Base-by-base conservation (phyloP, 768 basidiomycete genomes). In the Tricholoma bakamatsutake region DNA sequence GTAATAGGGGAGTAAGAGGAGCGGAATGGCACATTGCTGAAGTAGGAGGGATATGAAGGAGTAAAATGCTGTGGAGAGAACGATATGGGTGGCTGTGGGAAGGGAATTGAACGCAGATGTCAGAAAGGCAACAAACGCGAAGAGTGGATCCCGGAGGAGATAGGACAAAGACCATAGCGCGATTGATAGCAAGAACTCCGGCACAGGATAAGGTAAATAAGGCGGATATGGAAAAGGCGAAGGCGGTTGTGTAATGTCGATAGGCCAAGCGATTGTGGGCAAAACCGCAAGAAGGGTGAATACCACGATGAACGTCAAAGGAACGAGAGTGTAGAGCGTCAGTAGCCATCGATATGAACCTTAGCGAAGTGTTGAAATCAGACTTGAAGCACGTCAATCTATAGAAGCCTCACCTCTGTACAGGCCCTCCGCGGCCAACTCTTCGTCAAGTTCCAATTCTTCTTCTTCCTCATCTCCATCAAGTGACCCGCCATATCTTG, bases 321-420 rank as follows among this genome's bases (percentile, higher is more conserved):
- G 85, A n/a, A 81, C 81, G 33, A 85, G 68, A 0, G 78, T 74
- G 64, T 89, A 86, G 46, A 84, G 59, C n/a, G 73, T 66, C 35
- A 87, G 51, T 10, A 85, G 66, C 33, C 73, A 75, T 37, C 63
- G 67, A 72, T 88, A 88, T 4, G 86, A 87, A 18, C 87, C 88
- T 90, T 40, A 55, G 48, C 49, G 17, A 30, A 31, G 31, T 24
- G 28, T 40, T 24, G 5, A 50, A 21, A 30, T 21, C 21, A 52
- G 34, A 42, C 39, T 40, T 37, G 13, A 47, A 47, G 43, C 33
- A 28, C 10, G 30, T 12, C 50, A 4, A 17, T 28, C 12, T 31
- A 55, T 52, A n/a, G 34, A 30, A 42, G 5, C 62, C 74, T 40
- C 55, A 79, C 82, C 82, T 54, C 65, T 56, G 54, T 81, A 84